These are phyloP conservation scores for Gaultheria prostrata DNA, from an alignment of 148 eudicot species.

Conservation along the genomic window DNA sequence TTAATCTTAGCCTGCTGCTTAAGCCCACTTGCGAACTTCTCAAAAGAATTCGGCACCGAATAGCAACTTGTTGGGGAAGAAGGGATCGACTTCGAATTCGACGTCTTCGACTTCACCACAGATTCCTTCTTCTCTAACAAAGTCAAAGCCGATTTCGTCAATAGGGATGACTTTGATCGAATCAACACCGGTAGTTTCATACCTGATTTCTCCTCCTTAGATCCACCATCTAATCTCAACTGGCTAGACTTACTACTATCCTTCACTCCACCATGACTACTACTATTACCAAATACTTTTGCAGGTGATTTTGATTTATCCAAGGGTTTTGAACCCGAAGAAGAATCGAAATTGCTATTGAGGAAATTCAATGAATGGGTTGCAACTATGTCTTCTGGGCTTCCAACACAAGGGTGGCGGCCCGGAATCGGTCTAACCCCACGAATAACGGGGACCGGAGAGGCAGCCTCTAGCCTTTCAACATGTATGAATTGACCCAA, in stretches of 20 bases:
- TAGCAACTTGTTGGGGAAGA: conserved; percentile 83
- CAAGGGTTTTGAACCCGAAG: conserved; percentile 36
- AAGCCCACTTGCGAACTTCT: conserved; percentile 65
- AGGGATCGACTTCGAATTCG: conserved; percentile 62
- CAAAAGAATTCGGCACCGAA: conserved; percentile 77
- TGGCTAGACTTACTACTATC: conserved; percentile 37
- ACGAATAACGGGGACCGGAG: conserved; percentile 76
- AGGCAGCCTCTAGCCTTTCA: conserved; percentile 69
- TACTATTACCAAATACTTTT: conserved; percentile 27
- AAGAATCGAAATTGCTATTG: conserved; percentile 34
- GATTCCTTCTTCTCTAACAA: conserved; percentile 52
- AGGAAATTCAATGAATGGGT: conserved; percentile 73
- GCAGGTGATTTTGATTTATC: conserved; percentile 44
- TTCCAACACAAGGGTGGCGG: conserved; percentile 85
- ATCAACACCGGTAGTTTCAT: conserved; percentile 36
- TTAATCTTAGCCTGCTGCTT: conserved; percentile 69
- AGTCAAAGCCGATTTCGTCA: conserved; percentile 37
- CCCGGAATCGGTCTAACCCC: conserved; percentile 85
- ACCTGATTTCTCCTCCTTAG: conserved; percentile 44
- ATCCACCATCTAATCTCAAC: conserved; percentile 33
- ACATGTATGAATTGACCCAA: conserved; percentile 91
- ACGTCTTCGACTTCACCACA: conserved; percentile 39
- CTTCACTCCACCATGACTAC: conserved; percentile 26
- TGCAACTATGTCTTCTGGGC: conserved; percentile 84
- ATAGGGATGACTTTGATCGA: conserved; percentile 64